These are phyloP conservation scores for Spiromastix sp. DNA, from an alignment of 2,329 filamentous ascomycete species.

Conservation along the genomic window DNA sequence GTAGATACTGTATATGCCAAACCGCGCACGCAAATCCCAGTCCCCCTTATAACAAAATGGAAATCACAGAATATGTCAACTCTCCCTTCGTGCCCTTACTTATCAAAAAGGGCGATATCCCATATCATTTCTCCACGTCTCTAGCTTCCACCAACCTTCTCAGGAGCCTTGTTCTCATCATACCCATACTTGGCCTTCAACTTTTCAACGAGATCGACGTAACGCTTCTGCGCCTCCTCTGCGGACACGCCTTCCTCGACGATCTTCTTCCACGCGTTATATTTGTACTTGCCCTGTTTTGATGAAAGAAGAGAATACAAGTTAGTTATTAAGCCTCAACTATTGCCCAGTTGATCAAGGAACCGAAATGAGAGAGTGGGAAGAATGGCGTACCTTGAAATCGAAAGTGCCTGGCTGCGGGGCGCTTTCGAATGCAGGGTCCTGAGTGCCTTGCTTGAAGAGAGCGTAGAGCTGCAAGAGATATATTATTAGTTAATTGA, in stretches of 20 bases:
- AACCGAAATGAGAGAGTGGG: conserved; percentile 12
- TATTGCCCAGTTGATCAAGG: too few species aligned
- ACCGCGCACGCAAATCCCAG: too few species aligned
- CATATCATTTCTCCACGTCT: not conserved
- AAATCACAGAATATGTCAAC: too few species aligned
- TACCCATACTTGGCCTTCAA: conserved; percentile 58
- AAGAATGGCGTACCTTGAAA: conserved; percentile 27
- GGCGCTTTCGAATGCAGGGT: conserved; percentile 19
- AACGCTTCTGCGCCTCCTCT: conserved; percentile 63
- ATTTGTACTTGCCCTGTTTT: conserved; percentile 65
- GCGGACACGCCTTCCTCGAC: conserved; percentile 53
- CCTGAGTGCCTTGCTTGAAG: conserved; percentile 28
- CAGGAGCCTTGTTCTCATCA: conserved; percentile 12
- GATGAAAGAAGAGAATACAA: too few species aligned
- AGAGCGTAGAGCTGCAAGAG: conserved; percentile 26
- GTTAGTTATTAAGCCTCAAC: too few species aligned
- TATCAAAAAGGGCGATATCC: too few species aligned
- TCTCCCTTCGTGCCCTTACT: too few species aligned
- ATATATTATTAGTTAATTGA: conserved; percentile 7
- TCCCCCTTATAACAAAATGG: too few species aligned
- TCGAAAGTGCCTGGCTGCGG: conserved; percentile 28
- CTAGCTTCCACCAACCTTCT: conserved; percentile 12
- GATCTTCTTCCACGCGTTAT: conserved; percentile 63
- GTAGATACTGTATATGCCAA: too few species aligned
- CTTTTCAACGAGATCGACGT: conserved; percentile 61